Evolutionary conservation across 345 rosid genomes (phyloP).

Genomic region (Populus alba): DNA sequence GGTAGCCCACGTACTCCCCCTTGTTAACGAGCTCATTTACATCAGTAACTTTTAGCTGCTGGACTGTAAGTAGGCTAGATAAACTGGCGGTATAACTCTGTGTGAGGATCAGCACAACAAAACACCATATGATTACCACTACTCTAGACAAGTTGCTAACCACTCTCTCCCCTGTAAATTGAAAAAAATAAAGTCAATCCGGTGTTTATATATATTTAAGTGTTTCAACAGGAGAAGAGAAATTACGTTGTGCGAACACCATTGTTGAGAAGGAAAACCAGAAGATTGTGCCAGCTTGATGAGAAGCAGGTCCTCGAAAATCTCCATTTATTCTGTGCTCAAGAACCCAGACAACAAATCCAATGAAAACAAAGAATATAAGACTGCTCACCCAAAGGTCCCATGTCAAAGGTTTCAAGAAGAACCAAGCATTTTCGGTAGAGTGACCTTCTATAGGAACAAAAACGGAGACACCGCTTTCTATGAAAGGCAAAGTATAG

Average conservation of each 20-base stretch:
- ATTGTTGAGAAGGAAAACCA: constrained; percentile 82
- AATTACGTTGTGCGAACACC: constrained; percentile 46
- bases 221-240: not conserved
- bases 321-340: constrained; percentile 66
- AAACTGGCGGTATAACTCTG: no score
- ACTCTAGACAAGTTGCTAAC: no score
- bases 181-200: not conserved
- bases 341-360: constrained; percentile 63
- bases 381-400: constrained; percentile 56
- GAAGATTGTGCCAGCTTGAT: constrained; percentile 51
- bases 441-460: constrained; percentile 43
- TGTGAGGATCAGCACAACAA: no score
- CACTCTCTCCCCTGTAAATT: no score
- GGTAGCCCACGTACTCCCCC: constrained; percentile 46
- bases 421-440: constrained; percentile 54
- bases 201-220: not conserved
- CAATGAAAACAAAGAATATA: constrained; percentile 52
- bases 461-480: constrained; percentile 66
- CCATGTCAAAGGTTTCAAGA: constrained; percentile 61
- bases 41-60: constrained; percentile 37
- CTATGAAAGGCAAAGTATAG: constrained; percentile 64
- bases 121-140: no score
- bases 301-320: constrained; percentile 45
- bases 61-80: constrained; percentile 39
- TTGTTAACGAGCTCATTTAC: constrained; percentile 34